phyloP scores from a whole-genome alignment of 768 basidiomycete species.

The Leucosporidium scottii region DNA sequence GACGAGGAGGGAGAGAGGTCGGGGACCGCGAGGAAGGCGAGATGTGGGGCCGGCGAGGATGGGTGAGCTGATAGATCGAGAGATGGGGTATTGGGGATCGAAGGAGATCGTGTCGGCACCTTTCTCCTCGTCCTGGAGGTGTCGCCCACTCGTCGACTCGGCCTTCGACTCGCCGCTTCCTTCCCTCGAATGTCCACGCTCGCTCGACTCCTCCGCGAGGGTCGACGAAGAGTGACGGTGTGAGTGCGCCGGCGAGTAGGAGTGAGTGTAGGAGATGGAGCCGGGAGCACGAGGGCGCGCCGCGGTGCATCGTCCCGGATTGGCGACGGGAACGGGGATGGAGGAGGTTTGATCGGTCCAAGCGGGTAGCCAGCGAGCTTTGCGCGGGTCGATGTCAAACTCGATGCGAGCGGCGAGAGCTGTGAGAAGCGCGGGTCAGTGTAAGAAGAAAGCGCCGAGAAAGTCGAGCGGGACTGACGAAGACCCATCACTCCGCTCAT shows the following conservation, averaged over 20 bases:
- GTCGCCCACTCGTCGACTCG: too few species aligned
- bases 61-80: neutral
- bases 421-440: conserved; percentile 41
- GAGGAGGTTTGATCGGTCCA: conserved; percentile 51
- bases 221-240: too few species aligned
- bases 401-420: conserved; percentile 74
- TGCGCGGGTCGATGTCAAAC: conserved; percentile 71
- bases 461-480: neutral
- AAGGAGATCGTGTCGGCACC: too few species aligned
- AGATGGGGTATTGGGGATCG: too few species aligned
- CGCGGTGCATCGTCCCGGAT: neutral
- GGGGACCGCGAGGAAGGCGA: neutral
- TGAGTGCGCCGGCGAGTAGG: too few species aligned
- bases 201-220: too few species aligned
- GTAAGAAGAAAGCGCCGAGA: conserved; percentile 35
- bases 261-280: too few species aligned
- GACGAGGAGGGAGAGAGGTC: conserved; percentile 7
- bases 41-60: neutral
- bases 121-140: too few species aligned
- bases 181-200: too few species aligned
- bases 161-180: too few species aligned
- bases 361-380: conserved; percentile 69
- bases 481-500: neutral
- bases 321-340: neutral
- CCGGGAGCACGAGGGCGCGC: too few species aligned